Base-by-base conservation (phyloP, 306 rosid species). In the Hippophae rhamnoides region DNA sequence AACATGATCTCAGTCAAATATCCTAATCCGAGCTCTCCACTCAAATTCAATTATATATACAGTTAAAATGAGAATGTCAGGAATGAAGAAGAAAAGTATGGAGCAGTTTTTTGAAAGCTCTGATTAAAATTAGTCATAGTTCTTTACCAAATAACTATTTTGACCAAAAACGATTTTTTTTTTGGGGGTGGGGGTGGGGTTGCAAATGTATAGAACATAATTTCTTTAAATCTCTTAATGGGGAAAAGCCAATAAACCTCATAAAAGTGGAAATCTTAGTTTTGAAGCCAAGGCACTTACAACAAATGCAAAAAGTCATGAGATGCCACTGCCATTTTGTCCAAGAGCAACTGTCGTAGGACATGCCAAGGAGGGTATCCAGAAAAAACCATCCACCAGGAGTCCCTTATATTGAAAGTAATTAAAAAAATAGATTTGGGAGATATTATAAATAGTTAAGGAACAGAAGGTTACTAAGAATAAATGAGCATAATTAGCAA, bases 361-460 rank as follows among this genome's bases (percentile, higher is more conserved):
- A 70, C 95, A 97, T 69, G 99, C 90, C 69, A 93, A 84, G 56
- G 95, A 88, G 68, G 99, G 99, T 77, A 93, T 89, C 99, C 99
- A 93, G 80, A 93, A 93, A 78, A 93, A 93, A 54, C 99, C 99
- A 73, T 93, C 99, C 8, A 83, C 77, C 26, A 93, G 97, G 50
- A 93, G 97, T 13, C 99, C 99, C 99, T 93, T 56, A 66, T 25
- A 72, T 73, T 54, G 31, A 45, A 60, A 45, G 62, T 43, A 72
- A 63, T 0, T 0, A 18, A 18, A 18, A 18, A 18, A 54, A 63
- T 42, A 73, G 70, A 67, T 56, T 25, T 7, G 8, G 38, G 6
- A 8, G 44, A 65, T 12, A 18, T 31, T 31, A 31, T 31, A 31
- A 31, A 31, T 2, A 31, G 47, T 46, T 25, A 31, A 71, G 57